These are phyloP conservation scores for Fusarium sp. DNA, from an alignment of 2,329 filamentous ascomycete genomes.

Conservation along the genomic window DNA sequence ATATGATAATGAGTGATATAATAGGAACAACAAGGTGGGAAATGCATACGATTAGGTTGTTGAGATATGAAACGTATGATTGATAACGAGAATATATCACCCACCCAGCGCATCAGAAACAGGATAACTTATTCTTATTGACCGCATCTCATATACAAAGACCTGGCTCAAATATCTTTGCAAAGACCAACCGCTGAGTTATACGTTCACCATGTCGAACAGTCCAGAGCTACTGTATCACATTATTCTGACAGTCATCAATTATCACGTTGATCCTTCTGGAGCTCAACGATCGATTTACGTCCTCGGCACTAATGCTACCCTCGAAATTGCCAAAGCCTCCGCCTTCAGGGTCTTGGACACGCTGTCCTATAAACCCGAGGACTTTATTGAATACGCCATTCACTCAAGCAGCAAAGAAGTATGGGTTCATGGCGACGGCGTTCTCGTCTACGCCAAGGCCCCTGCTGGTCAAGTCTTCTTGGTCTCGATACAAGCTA, in stretches of 20 bases:
- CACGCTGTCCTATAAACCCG: conserved; percentile 52
- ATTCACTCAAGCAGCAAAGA: conserved; percentile 19
- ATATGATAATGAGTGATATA: too few species aligned
- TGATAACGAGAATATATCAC: too few species aligned
- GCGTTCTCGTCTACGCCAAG: conserved; percentile 54
- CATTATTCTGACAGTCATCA: conserved; percentile 52
- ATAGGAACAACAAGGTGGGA: too few species aligned
- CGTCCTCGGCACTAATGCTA: conserved; percentile 56
- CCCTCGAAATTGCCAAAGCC: conserved; percentile 53
- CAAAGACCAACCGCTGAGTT: too few species aligned
- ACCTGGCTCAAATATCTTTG: too few species aligned
- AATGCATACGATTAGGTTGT: too few species aligned
- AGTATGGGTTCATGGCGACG: conserved; percentile 55
- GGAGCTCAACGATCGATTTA: conserved; percentile 49
- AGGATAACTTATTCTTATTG: too few species aligned
- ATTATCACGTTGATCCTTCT: conserved; percentile 44
- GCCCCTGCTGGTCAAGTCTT: conserved; percentile 55
- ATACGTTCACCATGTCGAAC: background rate
- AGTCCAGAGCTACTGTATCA: conserved; percentile 52
- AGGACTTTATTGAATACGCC: conserved; percentile 54
- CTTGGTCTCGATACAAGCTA: conserved; percentile 54
- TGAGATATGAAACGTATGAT: too few species aligned
- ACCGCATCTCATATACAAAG: too few species aligned
- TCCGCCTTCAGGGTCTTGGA: conserved; percentile 51
- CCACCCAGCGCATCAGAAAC: too few species aligned